A percentile compares a stretch with the other conserved stretches of the same genome.
Conservation (phyloP, 495 filamentous ascomycete species). For the Lentithecium fluviatile region DNA sequence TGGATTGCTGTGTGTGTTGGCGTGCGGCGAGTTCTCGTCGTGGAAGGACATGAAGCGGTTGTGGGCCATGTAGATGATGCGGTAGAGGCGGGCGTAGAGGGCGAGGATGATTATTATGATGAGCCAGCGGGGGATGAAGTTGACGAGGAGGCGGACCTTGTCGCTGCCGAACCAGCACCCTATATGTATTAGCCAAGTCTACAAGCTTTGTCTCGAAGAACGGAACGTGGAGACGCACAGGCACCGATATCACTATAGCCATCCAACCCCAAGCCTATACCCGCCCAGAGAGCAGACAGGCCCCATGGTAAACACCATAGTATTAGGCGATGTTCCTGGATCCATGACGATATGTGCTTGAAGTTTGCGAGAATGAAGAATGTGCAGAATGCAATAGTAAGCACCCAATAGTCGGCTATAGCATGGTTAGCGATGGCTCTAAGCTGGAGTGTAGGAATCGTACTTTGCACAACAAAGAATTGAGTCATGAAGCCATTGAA, state of each 20-base stretch:
- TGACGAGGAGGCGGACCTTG: constrained; percentile 44
- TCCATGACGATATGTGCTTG: constrained; percentile 43
- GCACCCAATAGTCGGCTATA: constrained; percentile 49
- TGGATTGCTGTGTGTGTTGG: not conserved
- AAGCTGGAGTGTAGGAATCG: constrained; percentile 6
- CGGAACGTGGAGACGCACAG: constrained; percentile 34
- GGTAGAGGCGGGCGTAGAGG: constrained; percentile 47
- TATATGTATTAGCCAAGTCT: constrained; percentile 1
- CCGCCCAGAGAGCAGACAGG: constrained; percentile 43
- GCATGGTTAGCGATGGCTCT: not conserved
- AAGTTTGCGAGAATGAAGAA: constrained; percentile 47
- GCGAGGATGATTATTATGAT: constrained; percentile 46
- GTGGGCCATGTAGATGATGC: constrained; percentile 46
- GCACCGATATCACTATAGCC: constrained; percentile 50
- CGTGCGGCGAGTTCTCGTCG: constrained; percentile 23
- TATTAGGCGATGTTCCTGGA: constrained; percentile 41
- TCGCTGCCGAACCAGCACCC: constrained; percentile 52
- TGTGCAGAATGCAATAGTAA: constrained; percentile 47
- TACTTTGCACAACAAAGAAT: constrained; percentile 49
- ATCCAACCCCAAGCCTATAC: constrained; percentile 40
- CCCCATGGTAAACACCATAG: constrained; percentile 46
- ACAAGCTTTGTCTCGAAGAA: not conserved
- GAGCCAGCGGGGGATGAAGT: constrained; percentile 48
- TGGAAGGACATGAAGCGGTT: constrained; percentile 43
- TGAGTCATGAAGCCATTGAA: constrained; percentile 51